Conservation (phyloP, 2,329 filamentous ascomycete species). For the Cladosporium sp. region DNA sequence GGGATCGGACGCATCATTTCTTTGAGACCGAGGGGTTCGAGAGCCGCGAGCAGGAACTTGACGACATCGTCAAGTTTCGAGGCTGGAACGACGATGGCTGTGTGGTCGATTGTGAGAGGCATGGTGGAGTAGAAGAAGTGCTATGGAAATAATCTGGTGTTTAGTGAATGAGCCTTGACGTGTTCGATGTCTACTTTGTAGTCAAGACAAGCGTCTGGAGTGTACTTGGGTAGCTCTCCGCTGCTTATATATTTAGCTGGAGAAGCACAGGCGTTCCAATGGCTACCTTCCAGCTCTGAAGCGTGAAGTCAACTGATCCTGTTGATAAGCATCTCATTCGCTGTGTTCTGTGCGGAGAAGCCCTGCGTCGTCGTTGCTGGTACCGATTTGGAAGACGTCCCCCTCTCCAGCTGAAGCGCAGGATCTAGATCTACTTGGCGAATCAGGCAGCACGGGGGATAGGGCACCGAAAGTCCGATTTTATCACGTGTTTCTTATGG, state of each 20-base stretch:
- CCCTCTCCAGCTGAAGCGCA: background rate
- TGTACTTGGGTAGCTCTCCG: background rate
- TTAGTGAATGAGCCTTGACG: too few species aligned
- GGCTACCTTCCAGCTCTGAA: background rate
- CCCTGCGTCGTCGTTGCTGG: background rate
- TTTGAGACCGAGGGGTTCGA: slow-evolving; percentile 6
- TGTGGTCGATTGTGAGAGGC: slow-evolving; percentile 14
- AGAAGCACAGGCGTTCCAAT: background rate
- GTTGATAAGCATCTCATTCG: background rate
- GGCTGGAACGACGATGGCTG: slow-evolving; percentile 8
- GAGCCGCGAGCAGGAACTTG: slow-evolving; percentile 10
- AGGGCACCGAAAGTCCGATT: background rate
- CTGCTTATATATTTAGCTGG: background rate
- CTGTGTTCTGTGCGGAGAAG: background rate
- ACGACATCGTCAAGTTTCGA: slow-evolving; percentile 10
- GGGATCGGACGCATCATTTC: slow-evolving; percentile 12
- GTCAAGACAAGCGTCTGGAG: too few species aligned
- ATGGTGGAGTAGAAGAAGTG: background rate
- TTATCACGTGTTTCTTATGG: background rate
- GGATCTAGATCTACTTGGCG: background rate
- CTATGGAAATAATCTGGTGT: background rate
- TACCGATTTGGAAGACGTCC: background rate
- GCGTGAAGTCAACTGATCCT: background rate
- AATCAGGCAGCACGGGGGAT: background rate
- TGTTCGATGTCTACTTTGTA: background rate